Evolutionary conservation across 306 rosid genomes (phyloP), one percentile per base, ranked within the genome.

Genomic region (Vigna hirtella): DNA sequence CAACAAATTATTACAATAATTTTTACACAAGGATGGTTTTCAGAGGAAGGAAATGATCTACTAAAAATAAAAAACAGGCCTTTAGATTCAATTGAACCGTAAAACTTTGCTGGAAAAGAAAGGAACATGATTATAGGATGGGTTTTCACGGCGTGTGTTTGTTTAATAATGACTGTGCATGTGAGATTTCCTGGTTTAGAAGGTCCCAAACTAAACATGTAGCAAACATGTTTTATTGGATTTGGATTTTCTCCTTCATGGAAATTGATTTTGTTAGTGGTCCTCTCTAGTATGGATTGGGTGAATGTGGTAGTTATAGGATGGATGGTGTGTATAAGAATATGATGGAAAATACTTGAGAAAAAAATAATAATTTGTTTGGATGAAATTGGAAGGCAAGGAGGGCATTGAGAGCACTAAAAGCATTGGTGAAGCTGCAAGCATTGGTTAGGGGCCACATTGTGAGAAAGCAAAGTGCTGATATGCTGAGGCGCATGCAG

Each of bases 391-490:
- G 74, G 16, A 81, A 95, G 99, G 99, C 98, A 79, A 91, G 91
- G 89, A 88, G 99, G 77, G 99, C 99, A 7, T 77, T 95, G 56
- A 93, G 90, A 77, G 98, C 99, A 63, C 96, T 95, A 0, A 95
- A 91, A 85, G 87, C 98, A 71, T 75, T 95, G 74, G 99, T 95
- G 88, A 95, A 91, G 87, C 88, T 95, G 82, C 98, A 95, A 86
- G 97, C 99, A 68, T 80, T 95, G 89, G 98, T 90, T 70, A 85
- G 98, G 84, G 98, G 99, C 53, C 91, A 93, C 90, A 91, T 93
- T 43, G 99, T 93, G 83, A 91, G 99, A 77, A 95, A 95, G 83
- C 93, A 89, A 84, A 91, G 89, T 9, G 83, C 98, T 9, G 97
- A 95, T 83, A 91, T 95, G 98, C 90, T 95, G 15, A 82, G 86